These are phyloP conservation scores for Pseudoperonospora humuli DNA, from an alignment of 352 stramenopile species.

Conservation along the genomic window DNA sequence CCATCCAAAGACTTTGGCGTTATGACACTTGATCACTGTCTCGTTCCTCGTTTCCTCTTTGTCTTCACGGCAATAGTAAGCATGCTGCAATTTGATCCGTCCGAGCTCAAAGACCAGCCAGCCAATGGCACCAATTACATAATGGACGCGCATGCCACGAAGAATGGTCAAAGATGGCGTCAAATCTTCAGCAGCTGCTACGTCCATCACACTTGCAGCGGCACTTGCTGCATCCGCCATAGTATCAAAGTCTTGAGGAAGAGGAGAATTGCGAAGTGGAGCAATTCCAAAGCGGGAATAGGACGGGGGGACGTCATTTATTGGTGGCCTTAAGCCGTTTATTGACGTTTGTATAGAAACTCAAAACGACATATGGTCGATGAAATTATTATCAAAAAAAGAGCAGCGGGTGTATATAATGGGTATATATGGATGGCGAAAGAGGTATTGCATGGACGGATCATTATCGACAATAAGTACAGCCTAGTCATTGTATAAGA, in stretches of 20 bases:
- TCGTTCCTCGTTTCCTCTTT: constrained; percentile 45
- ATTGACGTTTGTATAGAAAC: no score
- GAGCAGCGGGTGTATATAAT: no score
- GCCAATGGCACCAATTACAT: constrained; percentile 46
- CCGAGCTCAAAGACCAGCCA: constrained; percentile 65
- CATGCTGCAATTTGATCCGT: constrained; percentile 42
- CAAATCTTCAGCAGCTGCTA: constrained; percentile 38
- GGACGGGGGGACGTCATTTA: no score
- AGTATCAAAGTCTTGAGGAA: background rate
- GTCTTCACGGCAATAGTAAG: constrained; percentile 72
- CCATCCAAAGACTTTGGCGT: constrained; percentile 41
- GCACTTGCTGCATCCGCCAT: constrained; percentile 28
- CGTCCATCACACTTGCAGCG: constrained; percentile 26
- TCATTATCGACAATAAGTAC: no score
- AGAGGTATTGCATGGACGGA: no score
- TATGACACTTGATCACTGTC: constrained; percentile 29
- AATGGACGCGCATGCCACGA: constrained; percentile 57
- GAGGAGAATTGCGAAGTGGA: no score
- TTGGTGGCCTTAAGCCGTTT: no score
- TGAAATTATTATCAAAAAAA: no score
- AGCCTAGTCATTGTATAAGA: no score
- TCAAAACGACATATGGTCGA: no score
- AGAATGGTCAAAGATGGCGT: constrained; percentile 57
- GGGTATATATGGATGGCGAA: no score
- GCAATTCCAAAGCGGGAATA: no score